phyloP scores from a whole-genome alignment of 352 stramenopile genomes.

The Phytopythium kandeliae region DNA sequence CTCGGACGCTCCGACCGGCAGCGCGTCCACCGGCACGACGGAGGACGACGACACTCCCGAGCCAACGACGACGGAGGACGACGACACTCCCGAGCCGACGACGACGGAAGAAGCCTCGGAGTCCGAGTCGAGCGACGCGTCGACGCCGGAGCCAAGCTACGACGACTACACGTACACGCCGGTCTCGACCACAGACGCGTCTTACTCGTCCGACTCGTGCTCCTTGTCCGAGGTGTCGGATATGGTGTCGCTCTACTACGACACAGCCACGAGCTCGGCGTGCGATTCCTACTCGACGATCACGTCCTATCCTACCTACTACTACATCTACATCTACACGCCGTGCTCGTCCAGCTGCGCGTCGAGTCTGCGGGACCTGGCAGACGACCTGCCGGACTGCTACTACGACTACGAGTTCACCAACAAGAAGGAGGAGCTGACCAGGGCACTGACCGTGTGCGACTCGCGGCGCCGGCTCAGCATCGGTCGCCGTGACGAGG shows the following conservation, averaged over 20 bases:
- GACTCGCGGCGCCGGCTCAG: constrained; percentile 1
- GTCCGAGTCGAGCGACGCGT: background rate
- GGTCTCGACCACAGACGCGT: background rate
- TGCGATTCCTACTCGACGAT: constrained; percentile 14
- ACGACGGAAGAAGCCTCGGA: background rate
- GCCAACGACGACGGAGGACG: background rate
- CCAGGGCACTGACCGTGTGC: constrained; percentile 2
- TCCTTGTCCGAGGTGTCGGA: constrained; percentile 7
- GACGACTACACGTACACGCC: constrained; percentile 1
- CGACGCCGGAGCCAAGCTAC: background rate
- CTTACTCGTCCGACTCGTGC: constrained; percentile 3
- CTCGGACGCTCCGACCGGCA: background rate
- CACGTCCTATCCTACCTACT: background rate
- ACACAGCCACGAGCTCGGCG: constrained; percentile 15
- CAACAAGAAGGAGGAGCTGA: constrained; percentile 27
- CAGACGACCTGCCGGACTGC: constrained; percentile 20
- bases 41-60: background rate
- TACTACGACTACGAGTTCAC: constrained; percentile 22
- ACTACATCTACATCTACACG: constrained; percentile 19
- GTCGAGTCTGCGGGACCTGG: constrained; percentile 10
- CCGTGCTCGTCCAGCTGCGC: constrained; percentile 22
- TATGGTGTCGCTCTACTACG: constrained; percentile 12
- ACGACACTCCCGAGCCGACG: background rate
- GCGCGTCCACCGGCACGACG: background rate
- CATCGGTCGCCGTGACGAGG: background rate